Base-by-base conservation (phyloP, 83 land plant species). In the Larix sibirica region DNA sequence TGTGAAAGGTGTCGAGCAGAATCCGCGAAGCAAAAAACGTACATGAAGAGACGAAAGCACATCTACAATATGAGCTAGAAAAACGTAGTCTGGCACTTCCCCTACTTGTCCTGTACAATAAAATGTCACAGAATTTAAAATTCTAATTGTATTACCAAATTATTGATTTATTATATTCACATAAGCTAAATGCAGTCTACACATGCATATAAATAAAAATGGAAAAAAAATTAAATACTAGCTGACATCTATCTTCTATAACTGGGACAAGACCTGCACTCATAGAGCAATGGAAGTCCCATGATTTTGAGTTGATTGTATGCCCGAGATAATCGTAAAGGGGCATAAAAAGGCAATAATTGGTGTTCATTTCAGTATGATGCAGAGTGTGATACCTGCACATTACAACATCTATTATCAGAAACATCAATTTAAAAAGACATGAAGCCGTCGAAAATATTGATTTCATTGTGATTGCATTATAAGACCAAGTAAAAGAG, bases 341-440 rank as follows among this genome's bases (percentile, higher is more conserved):
- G 21, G 99, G 99, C 99, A 97, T 92, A 69, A 97, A 97, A 36
- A 97, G 98, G 89, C 98, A 97, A 88, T 87, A 97, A 80, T 97
- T 97, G 13, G 94, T 78, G 75, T 80, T 82, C 85, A 63, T 88
- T 74, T 92, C 90, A 7, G 69, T 80, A 84, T 97, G 98, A 64
- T 97, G 99, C 21, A 97, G 85, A 36, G 90, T 82, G 62, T 97
- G 99, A 79, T 94, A 97, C 40, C 99, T 97, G 91, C 81, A 84
- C 9, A 28, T 24, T 62, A 69, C 12, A 50, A 50, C 54, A 50
- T 9, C 9, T 9, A 50, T 9, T 50, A 50, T 50, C 12, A 50
- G 54, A 50, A 50, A 50, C 54, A 2, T 9, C 54, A 50, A 50
- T 50, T 50, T 50, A 9, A 50, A 50, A 50, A 9, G 13, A 50